Conservation (phyloP, 495 filamentous ascomycete species). For the Rusavskia elegans region DNA sequence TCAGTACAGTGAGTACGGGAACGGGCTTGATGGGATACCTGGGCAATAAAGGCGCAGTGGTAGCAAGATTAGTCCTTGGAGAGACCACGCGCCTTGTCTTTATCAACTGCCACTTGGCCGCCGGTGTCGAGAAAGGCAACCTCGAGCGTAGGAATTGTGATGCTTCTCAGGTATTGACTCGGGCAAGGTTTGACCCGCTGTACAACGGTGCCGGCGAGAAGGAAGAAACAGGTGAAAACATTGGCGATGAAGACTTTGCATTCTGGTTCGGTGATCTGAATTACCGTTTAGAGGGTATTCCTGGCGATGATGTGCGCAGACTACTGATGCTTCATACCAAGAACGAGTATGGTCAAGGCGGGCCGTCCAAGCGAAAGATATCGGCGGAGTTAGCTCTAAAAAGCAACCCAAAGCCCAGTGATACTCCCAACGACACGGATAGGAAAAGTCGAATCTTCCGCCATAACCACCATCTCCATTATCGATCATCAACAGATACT, state of each 20-base stretch:
- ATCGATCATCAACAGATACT: neutral
- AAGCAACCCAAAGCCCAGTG: neutral
- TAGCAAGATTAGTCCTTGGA: slow-evolving; percentile 68
- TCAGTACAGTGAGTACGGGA: slow-evolving; percentile 64
- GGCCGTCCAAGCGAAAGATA: slow-evolving; percentile 17
- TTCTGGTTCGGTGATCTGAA: slow-evolving; percentile 98
- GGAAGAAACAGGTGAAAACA: slow-evolving; percentile 39
- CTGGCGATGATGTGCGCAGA: slow-evolving; percentile 76
- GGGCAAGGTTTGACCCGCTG: slow-evolving; percentile 62
- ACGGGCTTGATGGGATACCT: slow-evolving; percentile 84
- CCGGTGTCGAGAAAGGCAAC: slow-evolving; percentile 60
- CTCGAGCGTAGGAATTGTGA: slow-evolving; percentile 87
- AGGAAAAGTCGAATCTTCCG: neutral
- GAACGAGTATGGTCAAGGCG: slow-evolving; percentile 49
- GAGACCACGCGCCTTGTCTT: slow-evolving; percentile 82
- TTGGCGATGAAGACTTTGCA: slow-evolving; percentile 80
- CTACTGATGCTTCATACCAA: slow-evolving; percentile 69
- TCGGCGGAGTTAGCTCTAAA: slow-evolving; percentile 16
- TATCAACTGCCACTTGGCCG: slow-evolving; percentile 79
- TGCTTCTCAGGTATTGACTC: slow-evolving; percentile 52
- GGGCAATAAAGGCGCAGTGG: slow-evolving; percentile 89
- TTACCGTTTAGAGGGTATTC: slow-evolving; percentile 76
- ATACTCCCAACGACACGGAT: neutral
- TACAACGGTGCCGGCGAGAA: slow-evolving; percentile 33
- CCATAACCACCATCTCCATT: neutral